These are phyloP conservation scores for Elongisporangium senticosum DNA, from an alignment of 352 stramenopile genomes.

Conservation along the genomic window DNA sequence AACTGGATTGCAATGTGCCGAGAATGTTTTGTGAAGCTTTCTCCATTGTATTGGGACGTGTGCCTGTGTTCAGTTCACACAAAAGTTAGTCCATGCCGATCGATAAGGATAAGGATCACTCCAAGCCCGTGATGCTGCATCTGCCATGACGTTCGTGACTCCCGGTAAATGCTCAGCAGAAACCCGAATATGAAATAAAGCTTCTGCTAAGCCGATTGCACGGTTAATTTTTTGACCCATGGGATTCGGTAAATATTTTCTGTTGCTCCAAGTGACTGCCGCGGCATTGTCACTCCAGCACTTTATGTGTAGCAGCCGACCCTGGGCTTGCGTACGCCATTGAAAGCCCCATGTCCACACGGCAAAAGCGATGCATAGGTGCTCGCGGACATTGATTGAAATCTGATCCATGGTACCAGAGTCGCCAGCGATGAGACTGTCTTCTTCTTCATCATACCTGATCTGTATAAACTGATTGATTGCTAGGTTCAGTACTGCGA, in stretches of 20 bases:
- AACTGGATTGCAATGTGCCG: conserved; percentile 8
- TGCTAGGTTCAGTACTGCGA: no score
- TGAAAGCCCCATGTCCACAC: conserved; percentile 12
- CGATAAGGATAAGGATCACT: conserved; percentile 5
- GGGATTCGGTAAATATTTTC: neutral
- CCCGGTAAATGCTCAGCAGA: conserved; percentile 10
- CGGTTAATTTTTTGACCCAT: conserved; percentile 32
- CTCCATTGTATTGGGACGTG: conserved; percentile 4
- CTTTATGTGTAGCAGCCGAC: conserved; percentile 5
- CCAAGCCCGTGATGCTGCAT: conserved; percentile 17
- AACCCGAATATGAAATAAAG: conserved; percentile 9
- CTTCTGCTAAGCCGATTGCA: conserved; percentile 14
- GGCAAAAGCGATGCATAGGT: conserved; percentile 17
- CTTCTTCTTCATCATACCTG: neutral
- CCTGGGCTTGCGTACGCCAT: neutral
- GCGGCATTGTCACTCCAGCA: conserved; percentile 24
- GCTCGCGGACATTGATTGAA: conserved; percentile 27
- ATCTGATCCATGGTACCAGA: conserved; percentile 1
- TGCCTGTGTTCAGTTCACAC: conserved; percentile 3
- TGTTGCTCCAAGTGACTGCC: conserved; percentile 14
- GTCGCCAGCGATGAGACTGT: neutral
- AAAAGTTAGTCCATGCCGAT: conserved; percentile 15
- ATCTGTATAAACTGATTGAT: no score
- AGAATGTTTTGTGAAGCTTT: conserved; percentile 17
- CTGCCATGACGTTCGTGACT: conserved; percentile 17